A percentile compares a stretch with the other conserved stretches of the same genome.
These are phyloP conservation scores for Deuterostichococcus epilithicus DNA, from an alignment of 139 green algal genomes.

Conservation along the genomic window DNA sequence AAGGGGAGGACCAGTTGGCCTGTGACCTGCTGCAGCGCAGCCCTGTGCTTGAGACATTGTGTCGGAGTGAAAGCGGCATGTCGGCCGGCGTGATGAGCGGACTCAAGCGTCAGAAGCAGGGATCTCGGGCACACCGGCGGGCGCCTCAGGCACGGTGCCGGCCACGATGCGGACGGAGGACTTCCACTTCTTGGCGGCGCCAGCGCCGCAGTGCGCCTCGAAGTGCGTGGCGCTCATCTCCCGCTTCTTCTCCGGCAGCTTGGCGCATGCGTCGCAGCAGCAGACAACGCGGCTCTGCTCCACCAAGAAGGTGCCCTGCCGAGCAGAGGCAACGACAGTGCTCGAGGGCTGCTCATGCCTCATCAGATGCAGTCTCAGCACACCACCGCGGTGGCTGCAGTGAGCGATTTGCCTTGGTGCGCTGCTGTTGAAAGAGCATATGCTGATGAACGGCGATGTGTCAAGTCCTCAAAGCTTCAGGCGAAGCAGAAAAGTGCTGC, in stretches of 20 bases:
- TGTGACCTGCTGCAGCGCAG: not conserved
- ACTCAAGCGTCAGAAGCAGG: too few species aligned
- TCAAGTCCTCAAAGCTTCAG: too few species aligned
- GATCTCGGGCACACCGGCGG: constrained; percentile 4
- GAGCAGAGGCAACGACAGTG: not conserved
- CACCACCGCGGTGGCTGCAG: too few species aligned
- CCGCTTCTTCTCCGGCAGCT: constrained; percentile 14
- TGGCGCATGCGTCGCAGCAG: constrained; percentile 26
- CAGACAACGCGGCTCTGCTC: constrained; percentile 35
- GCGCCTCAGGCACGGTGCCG: constrained; percentile 34
- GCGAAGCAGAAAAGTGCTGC: too few species aligned
- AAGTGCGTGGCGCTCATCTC: constrained; percentile 38
- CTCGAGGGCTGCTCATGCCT: too few species aligned
- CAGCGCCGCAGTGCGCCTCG: constrained; percentile 42
- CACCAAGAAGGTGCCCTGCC: constrained; percentile 24
- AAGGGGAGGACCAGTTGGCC: not conserved
- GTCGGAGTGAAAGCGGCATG: too few species aligned
- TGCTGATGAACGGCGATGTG: too few species aligned
- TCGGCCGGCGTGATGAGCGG: too few species aligned
- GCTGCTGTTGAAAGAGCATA: too few species aligned
- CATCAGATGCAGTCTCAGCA: too few species aligned
- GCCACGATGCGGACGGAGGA: constrained; percentile 48
- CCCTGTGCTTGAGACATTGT: too few species aligned
- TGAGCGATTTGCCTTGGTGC: too few species aligned
- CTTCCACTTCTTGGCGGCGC: constrained; percentile 84